A percentile compares a stretch with the other conserved stretches of the same genome.
These are phyloP conservation scores for Pseudonitzschia delicatissima DNA, from an alignment of 108 stramenopile species.

Conservation along the genomic window DNA sequence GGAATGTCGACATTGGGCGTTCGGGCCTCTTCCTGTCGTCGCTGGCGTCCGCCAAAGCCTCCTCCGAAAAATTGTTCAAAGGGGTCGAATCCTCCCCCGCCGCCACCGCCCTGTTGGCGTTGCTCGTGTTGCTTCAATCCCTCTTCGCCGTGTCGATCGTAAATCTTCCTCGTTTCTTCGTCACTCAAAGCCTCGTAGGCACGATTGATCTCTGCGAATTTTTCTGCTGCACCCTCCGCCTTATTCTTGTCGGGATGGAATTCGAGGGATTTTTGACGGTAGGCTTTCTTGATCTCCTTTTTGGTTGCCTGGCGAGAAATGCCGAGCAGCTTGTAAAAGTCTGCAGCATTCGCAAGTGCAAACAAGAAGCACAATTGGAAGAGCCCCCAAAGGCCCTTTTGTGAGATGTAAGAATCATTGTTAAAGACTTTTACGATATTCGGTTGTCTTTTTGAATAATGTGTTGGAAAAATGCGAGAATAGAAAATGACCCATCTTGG, in stretches of 20 bases:
- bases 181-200: slow-evolving; percentile 97
- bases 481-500: too few relatives aligned
- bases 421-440: too few relatives aligned
- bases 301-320: slow-evolving; percentile 57
- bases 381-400: neutral
- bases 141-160: slow-evolving; percentile 96
- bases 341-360: slow-evolving; percentile 28
- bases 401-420: neutral
- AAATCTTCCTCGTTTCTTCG: slow-evolving; percentile 90
- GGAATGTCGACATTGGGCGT: slow-evolving; percentile 95
- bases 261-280: slow-evolving; percentile 88
- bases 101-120: slow-evolving; percentile 62
- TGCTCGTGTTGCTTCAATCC: slow-evolving; percentile 93
- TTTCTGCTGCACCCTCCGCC: slow-evolving; percentile 83
- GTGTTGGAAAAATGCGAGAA: too few relatives aligned
- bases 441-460: too few relatives aligned
- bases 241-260: slow-evolving; percentile 96
- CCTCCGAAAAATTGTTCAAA: slow-evolving; percentile 81
- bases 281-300: slow-evolving; percentile 95
- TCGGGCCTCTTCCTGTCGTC: slow-evolving; percentile 66
- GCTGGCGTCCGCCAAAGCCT: slow-evolving; percentile 74
- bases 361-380: slow-evolving; percentile 26
- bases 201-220: slow-evolving; percentile 92
- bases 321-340: slow-evolving; percentile 83
- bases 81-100: slow-evolving; percentile 50